Conservation (phyloP, 2,329 filamentous ascomycete species). For the Venturia asperata region DNA sequence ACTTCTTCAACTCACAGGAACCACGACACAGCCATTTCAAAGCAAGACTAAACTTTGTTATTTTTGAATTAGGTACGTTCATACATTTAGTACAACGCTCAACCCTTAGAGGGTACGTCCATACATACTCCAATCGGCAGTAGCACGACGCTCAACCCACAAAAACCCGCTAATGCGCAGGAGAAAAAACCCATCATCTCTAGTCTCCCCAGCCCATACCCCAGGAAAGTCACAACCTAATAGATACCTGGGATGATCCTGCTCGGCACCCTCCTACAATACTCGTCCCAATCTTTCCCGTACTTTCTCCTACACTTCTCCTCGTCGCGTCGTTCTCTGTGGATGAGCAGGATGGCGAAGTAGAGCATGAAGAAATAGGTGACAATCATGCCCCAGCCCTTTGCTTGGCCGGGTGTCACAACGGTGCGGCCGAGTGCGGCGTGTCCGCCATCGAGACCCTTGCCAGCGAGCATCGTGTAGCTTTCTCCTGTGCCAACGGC, state of each 20-base stretch:
- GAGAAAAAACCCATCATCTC: not conserved
- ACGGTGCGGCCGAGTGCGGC: conserved; percentile 54
- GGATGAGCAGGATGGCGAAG: conserved; percentile 78
- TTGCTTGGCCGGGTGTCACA: conserved; percentile 63
- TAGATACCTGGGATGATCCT: conserved; percentile 83
- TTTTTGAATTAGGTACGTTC: not conserved
- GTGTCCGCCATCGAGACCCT: conserved; percentile 33
- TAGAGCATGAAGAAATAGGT: conserved; percentile 95
- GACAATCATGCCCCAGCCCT: conserved; percentile 77
- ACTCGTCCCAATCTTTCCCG: conserved; percentile 83
- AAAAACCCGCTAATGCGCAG: conserved; percentile 9
- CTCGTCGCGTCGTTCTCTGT: conserved; percentile 80
- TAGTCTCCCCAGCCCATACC: not conserved
- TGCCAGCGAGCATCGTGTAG: conserved; percentile 37
- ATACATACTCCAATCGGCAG: not conserved
- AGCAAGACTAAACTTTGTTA: not conserved
- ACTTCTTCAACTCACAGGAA: too few species aligned
- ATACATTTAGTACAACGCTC: conserved; percentile 6
- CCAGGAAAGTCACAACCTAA: conserved; percentile 34
- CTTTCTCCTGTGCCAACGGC: conserved; percentile 26
- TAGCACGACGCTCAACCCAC: conserved; percentile 7
- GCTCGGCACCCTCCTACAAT: conserved; percentile 73
- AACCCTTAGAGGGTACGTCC: not conserved
- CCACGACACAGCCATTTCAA: too few species aligned
- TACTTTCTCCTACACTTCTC: conserved; percentile 90